Base-by-base conservation (phyloP, 306 rosid species). In the Neltuma alba region DNA sequence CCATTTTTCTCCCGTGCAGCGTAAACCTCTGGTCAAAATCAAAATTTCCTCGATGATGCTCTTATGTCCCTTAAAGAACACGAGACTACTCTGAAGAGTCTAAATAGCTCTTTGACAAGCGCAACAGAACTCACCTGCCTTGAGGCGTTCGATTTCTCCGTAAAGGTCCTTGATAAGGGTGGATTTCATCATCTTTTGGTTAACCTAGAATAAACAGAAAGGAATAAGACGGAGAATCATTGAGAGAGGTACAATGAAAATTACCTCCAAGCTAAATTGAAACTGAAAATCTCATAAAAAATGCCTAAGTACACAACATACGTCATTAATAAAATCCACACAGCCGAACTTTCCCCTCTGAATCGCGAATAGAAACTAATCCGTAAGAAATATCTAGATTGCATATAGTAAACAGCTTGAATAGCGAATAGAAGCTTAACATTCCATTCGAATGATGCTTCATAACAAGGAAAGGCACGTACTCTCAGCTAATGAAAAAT, bases 1-100 rank as follows among this genome's bases (percentile, higher is more conserved):
- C 99, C 99, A 74, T 90, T 91, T 91, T 96, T 96, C 84, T 96
- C 98, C 55, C 99, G 99, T 4, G 98, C 88, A 54, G 99, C 98
- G 86, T 91, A 90, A 40, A 96, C 98, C 97, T 96, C 99, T 96
- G 90, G 37, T 41, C 37, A 78, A 76, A 76, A 58, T 67, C 55
- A 72, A 76, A 79, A 55, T 73, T 71, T 48, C 8, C 58, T 66
- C 52, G 70, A 18, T 28, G 70, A 18, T 28, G 74, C 37, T 58
- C 54, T 14, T 9, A 16, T 38, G 78, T 11, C 36, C 33, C 30
- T 15, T 25, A 27, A 27, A 74, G 38, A 38, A 21, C 42, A 38
- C 64, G 16, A 61, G 76, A 69, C 62, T 74, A 48, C 55, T 52
- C 62, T 61, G 18, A 74, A 38, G 41, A 50, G 54, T 70, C 4